A percentile compares a stretch with the other conserved stretches of the same genome.
Conservation (phyloP, 805 yeast genomes). For the Ogataea populi-albae region DNA sequence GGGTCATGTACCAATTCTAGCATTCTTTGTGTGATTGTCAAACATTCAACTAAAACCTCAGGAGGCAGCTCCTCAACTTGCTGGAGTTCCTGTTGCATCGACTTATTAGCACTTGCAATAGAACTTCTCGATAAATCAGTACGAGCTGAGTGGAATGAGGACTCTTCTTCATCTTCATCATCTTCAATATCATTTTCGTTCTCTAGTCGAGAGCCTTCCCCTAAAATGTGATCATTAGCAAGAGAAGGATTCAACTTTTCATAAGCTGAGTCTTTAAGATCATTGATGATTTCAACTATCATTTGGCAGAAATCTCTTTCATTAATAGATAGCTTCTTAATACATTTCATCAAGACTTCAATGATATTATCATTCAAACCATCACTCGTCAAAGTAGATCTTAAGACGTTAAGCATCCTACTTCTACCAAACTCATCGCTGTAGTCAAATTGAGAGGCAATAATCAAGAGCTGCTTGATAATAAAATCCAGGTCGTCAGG, state of each 20-base stretch:
- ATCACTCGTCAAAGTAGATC: conserved; percentile 58
- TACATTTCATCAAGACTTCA: conserved; percentile 57
- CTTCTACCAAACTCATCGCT: conserved; percentile 91
- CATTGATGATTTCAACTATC: conserved; percentile 82
- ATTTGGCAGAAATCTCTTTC: conserved; percentile 83
- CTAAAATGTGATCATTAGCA: conserved; percentile 27
- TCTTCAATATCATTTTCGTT: conserved; percentile 22
- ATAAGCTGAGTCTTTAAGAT: conserved; percentile 66
- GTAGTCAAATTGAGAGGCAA: conserved; percentile 73
- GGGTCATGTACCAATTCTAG: conserved; percentile 66
- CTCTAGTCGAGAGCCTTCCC: conserved; percentile 22
- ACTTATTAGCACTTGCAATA: conserved; percentile 28
- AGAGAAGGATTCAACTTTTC: conserved; percentile 27
- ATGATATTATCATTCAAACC: conserved; percentile 53
- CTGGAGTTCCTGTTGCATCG: conserved; percentile 31
- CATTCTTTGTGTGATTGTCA: conserved; percentile 65
- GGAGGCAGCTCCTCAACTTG: conserved; percentile 43
- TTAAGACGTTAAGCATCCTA: conserved; percentile 57
- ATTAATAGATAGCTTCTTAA: conserved; percentile 67
- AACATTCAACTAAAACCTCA: conserved; percentile 56
- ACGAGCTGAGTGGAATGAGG: conserved; percentile 27
- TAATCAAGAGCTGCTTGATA: conserved; percentile 64
- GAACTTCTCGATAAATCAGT: conserved; percentile 33
- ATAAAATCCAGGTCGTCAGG: conserved; percentile 66
- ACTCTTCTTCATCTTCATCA: conserved; percentile 18